Percentiles rank a stretch among this genome's conserved stretches.
Conservation (phyloP, 495 filamentous ascomycete species). For the Arthonia radiata region DNA sequence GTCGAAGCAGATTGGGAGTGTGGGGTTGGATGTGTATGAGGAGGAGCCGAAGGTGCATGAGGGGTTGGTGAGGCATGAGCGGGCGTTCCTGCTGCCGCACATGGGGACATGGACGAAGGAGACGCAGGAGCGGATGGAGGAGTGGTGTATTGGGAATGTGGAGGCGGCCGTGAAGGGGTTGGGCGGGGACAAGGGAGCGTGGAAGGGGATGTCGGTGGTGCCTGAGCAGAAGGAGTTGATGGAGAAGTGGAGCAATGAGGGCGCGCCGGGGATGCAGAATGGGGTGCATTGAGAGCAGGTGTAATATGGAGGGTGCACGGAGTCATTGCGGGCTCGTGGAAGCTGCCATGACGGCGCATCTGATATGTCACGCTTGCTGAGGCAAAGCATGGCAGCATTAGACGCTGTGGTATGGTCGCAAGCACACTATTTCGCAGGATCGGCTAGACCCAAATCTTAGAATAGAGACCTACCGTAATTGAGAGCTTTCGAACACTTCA, state of each 20-base stretch:
- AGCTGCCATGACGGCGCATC: too few relatives aligned
- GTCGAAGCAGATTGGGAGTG: constrained; percentile 36
- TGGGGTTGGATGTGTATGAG: constrained; percentile 46
- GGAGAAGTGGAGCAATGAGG: background rate
- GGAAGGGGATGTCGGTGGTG: constrained; percentile 42
- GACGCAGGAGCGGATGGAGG: constrained; percentile 56
- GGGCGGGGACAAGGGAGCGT: constrained; percentile 8
- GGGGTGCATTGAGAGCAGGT: too few relatives aligned
- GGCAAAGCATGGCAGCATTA: too few relatives aligned
- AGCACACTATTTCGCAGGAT: too few relatives aligned
- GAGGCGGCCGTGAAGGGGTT: constrained; percentile 30
- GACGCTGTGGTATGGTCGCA: too few relatives aligned
- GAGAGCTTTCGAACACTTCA: too few relatives aligned
- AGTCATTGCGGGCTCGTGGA: too few relatives aligned
- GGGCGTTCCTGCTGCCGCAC: constrained; percentile 54
- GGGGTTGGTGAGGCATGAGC: constrained; percentile 40
- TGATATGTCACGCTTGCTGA: too few relatives aligned
- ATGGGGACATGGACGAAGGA: constrained; percentile 48
- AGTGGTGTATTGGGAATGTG: constrained; percentile 37
- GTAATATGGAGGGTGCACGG: too few relatives aligned
- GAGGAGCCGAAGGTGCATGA: constrained; percentile 44
- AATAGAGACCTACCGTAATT: too few relatives aligned
- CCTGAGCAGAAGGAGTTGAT: constrained; percentile 35
- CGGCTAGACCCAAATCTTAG: too few relatives aligned
- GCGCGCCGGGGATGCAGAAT: too few relatives aligned